Evolutionary conservation across 805 yeast species (phyloP), one percentile per base, ranked within the genome.

Genomic region (Millerago galiae): DNA sequence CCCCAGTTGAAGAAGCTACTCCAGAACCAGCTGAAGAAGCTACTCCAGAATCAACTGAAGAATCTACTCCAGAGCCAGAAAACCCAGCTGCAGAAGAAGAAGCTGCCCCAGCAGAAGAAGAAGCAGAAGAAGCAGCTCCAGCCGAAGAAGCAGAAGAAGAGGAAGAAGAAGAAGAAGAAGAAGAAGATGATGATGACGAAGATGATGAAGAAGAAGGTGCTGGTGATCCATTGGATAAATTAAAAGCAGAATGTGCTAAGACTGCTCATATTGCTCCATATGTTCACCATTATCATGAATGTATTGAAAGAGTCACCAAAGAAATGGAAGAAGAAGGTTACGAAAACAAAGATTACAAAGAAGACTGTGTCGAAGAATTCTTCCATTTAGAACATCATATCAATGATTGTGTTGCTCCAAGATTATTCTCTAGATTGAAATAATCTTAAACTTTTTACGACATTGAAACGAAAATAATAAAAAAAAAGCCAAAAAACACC

Each of bases 361-460:
- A 91, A 73, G 97, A 91, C 70, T 91, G 99, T 75, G 83, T 91
- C 48, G 98, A 91, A 69, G 99, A 91, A 70, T 91, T 84, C 67
- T 90, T 91, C 88, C 98, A 93, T 71, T 74, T 90, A 62, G 88
- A 88, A 67, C 97, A 91, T 68, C 88, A 95, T 72, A 56, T 90
- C 60, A 88, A 87, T 67, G 91, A 86, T 63, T 80, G 95, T 72
- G 88, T 83, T 63, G 88, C 95, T 49, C 95, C 95, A 68, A 83
- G 79, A 65, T 74, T 90, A 65, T 87, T 89, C 73, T 70, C 77
- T 72, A 84, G 81, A 68, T 79, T 89, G 69, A 87, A 85, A 69
- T 89, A 79, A 43, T 32, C 24, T 21, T 25, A 13, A 17, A 21
- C 32, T 30, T 15, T 14, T 40, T 8, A 40, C 38, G 42, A 40